Base-by-base conservation (phyloP, 2,329 filamentous ascomycete genomes). In the Trichoderma semiorbis region DNA sequence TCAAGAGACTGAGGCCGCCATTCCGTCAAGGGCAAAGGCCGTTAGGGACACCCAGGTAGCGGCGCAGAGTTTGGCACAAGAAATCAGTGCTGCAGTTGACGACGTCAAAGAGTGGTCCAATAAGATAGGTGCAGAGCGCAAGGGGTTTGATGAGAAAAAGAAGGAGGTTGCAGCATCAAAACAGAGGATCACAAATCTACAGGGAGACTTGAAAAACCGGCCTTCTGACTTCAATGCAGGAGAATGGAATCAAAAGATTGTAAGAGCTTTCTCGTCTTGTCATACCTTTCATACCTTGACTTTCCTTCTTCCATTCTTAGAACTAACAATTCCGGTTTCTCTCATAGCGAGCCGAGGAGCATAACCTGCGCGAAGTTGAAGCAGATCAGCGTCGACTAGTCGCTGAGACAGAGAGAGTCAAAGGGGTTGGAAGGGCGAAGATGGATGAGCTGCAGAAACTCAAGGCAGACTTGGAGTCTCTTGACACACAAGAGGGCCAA, bases 401-500 rank as follows among this genome's bases (percentile, higher is more conserved):
- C 34, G 74, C 76, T 0, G 83, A 87, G 3, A 76, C 86, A 6
- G 73, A 75, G 0, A 84, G 86, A 0, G 75, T 88, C 26, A 81
- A 80, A 26, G 78, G 79, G 1, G 77, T 84, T 72, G 87, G 84
- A 21, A 79, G 72, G 50, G 79, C 81, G 11, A 80, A 87, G 24
- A 83, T 79, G 57, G 74, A 77, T 0, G 80, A 84, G 7, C 79
- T 82, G 3, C 75, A 77, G 3, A 79, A 82, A 32, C 78, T 85
- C 1, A 74, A 88, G 74, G 75, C 77, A 3, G 86, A 90, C 18
- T 79, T 93, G 26, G 80, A 84, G 28, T 86, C 84, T 21, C 85
- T 97, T 16, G 86, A 93, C 64, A 95, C 93, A 1, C 89, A 92
- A 75, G 86, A 90, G 72, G 95, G 94, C 7, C 92, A 93, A 77